A percentile compares a stretch with the other conserved stretches of the same genome.
phyloP scores from a whole-genome alignment of 257 asterid genomes.

The Fraxinus americana region DNA sequence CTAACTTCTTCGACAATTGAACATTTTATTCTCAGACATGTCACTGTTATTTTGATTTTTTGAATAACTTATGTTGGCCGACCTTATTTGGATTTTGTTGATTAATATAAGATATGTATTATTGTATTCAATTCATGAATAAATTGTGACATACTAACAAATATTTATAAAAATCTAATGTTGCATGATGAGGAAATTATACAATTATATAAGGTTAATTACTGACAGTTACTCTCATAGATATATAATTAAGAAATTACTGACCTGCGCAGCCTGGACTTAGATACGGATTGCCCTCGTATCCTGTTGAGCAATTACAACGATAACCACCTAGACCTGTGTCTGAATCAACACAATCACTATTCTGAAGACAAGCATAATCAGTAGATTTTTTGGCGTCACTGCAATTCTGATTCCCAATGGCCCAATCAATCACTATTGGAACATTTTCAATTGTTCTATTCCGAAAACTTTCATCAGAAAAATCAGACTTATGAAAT shows the following conservation, averaged over 20 bases:
- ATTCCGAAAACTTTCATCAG: slow-evolving; percentile 2
- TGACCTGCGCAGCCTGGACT: slow-evolving; percentile 34
- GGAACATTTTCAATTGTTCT: slow-evolving; percentile 26
- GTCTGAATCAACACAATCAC: slow-evolving; percentile 22
- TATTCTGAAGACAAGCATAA: not conserved
- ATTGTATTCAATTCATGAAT: no score
- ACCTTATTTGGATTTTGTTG: no score
- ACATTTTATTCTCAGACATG: no score
- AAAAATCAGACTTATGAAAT: slow-evolving; percentile 29
- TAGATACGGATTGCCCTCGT: slow-evolving; percentile 33
- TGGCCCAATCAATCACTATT: slow-evolving; percentile 30
- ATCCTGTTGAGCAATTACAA: slow-evolving; percentile 28
- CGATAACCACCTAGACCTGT: slow-evolving; percentile 27
- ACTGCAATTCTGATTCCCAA: slow-evolving; percentile 18
- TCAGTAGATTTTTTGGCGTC: not conserved
- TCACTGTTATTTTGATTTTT: no score
- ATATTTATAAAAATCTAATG: no score
- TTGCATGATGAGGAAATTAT: no score
- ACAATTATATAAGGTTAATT: no score
- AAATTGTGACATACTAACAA: no score
- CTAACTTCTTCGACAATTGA: no score
- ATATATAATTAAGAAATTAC: not conserved
- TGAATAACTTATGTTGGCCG: not conserved
- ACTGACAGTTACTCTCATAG: no score
- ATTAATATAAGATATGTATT: no score